Evolutionary conservation across 2,329 filamentous ascomycete genomes (phyloP).

Genomic region (Lasiodiplodia sp.): DNA sequence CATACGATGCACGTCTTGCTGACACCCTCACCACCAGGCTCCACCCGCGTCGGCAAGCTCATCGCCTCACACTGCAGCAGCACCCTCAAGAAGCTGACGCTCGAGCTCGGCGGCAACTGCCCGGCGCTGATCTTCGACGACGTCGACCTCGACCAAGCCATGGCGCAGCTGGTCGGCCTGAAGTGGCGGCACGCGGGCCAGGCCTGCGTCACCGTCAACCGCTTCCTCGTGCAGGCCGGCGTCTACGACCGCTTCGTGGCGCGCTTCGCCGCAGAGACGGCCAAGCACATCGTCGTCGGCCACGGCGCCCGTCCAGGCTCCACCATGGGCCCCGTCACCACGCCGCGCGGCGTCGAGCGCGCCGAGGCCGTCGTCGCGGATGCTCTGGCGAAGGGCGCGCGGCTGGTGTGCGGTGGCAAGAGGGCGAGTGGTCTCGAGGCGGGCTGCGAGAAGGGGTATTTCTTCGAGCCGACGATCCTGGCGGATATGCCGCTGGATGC

Average conservation of each 20-base stretch:
- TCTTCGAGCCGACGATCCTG: constrained; percentile 74
- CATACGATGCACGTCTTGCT: background rate
- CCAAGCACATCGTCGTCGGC: constrained; percentile 63
- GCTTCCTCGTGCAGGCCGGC: constrained; percentile 69
- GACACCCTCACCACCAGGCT: constrained; percentile 34
- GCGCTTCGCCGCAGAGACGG: constrained; percentile 59
- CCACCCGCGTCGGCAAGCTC: constrained; percentile 68
- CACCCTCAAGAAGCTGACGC: constrained; percentile 69
- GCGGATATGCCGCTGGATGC: constrained; percentile 66
- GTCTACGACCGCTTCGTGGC: constrained; percentile 69
- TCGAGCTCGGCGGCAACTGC: constrained; percentile 71
- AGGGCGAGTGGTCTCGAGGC: constrained; percentile 47
- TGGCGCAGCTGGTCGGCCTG: constrained; percentile 54
- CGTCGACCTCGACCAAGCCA: constrained; percentile 66
- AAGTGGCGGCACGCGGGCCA: constrained; percentile 69
- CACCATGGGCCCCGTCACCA: constrained; percentile 68
- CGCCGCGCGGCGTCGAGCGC: constrained; percentile 63
- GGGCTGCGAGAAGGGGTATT: constrained; percentile 60
- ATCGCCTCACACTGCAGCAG: constrained; percentile 66
- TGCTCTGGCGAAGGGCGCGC: constrained; percentile 68
- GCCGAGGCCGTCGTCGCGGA: constrained; percentile 68
- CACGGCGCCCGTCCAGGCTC: constrained; percentile 65
- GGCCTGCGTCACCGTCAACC: constrained; percentile 70
- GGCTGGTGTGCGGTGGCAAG: constrained; percentile 67
- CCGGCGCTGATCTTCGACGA: constrained; percentile 71